Base-by-base conservation (phyloP, 2,329 filamentous ascomycete genomes). In the Colletotrichum gigasporum region DNA sequence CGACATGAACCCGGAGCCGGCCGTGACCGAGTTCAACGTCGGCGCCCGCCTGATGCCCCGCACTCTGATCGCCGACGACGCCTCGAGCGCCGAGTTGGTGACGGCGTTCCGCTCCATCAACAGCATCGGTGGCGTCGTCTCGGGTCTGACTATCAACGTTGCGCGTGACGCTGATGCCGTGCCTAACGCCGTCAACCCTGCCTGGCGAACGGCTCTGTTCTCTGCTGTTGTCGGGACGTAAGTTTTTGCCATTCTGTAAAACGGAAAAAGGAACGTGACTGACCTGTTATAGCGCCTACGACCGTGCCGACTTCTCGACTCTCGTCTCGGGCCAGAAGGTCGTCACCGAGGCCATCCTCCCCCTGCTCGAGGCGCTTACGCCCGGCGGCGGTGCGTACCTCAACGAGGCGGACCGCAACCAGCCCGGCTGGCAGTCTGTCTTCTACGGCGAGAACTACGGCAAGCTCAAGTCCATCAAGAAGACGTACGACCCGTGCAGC, bases 321-420 rank as follows among this genome's bases (percentile, higher is more conserved):
- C 51, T 64, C 56, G 47, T 30, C 18, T 24, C 26, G 2, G 61
- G 61, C 12, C 63, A 65, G 16, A 12, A 2, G 2, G 34, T 20
- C 42, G 58, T 65, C 22, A 57, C 63, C 16, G 30, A 65, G 42
- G 52, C 44, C 5, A n/a, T 65, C 16, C 9, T 65, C 2, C 63
- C 63, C 3, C 11, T 18, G 24, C 63, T 65, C 5, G 45, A 54
- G 45, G 39, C 37, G 12, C 47, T 63, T 37, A 77, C 79, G 0
- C 80, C 80, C 2, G 79, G 75, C 2, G 72, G 73, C 1, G 82
- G 82, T 3, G 74, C 80, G 2, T 85, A 85, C 65, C 71, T 83
- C 69, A 85, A 84, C 63, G 85, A 88, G 74, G 80, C 77, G 1
- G 80, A 86, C 70, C 78, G 82, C 35, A 75, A 78, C 63, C 76